These are phyloP conservation scores for Blastomyces parvus DNA, from an alignment of 2,329 filamentous ascomycete genomes.

Conservation along the genomic window DNA sequence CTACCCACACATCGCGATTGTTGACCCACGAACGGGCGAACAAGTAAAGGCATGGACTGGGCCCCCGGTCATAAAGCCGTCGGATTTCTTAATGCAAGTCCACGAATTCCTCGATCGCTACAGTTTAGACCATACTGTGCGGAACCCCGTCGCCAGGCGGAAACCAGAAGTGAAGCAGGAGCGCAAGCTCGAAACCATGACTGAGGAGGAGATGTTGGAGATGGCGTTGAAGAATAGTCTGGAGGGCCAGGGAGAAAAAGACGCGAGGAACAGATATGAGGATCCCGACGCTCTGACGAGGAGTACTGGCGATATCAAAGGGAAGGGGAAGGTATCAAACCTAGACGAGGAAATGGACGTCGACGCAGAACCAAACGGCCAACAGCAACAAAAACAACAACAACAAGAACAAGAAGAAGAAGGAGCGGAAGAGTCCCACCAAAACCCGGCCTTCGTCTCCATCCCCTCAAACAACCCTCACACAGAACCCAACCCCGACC, in stretches of 20 bases:
- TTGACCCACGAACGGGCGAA: slow-evolving; percentile 91
- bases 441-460: slow-evolving; percentile 49
- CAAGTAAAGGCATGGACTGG: slow-evolving; percentile 96
- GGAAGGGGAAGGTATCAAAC: slow-evolving; percentile 38
- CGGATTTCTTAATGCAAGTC: slow-evolving; percentile 82
- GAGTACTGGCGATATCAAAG: slow-evolving; percentile 47
- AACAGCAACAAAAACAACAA: slow-evolving; percentile 23
- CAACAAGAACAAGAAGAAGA: slow-evolving; percentile 25
- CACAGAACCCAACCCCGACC: slow-evolving; percentile 62
- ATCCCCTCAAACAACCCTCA: slow-evolving; percentile 69
- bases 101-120: slow-evolving; percentile 97
- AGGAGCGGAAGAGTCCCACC: slow-evolving; percentile 21
- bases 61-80: slow-evolving; percentile 60
- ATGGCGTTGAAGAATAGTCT: slow-evolving; percentile 87
- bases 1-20: slow-evolving; percentile 90
- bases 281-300: slow-evolving; percentile 88
- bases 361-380: slow-evolving; percentile 23
- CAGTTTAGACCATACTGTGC: slow-evolving; percentile 75
- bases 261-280: slow-evolving; percentile 43
- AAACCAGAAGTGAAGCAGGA: slow-evolving; percentile 60
- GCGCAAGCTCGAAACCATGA: slow-evolving; percentile 76
- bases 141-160: slow-evolving; percentile 80
- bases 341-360: slow-evolving; percentile 28
- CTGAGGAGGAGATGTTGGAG: slow-evolving; percentile 94
- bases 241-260: slow-evolving; percentile 39